phyloP scores from a whole-genome alignment of 208 protist species.

The Leptomonas pyrrhocoris region DNA sequence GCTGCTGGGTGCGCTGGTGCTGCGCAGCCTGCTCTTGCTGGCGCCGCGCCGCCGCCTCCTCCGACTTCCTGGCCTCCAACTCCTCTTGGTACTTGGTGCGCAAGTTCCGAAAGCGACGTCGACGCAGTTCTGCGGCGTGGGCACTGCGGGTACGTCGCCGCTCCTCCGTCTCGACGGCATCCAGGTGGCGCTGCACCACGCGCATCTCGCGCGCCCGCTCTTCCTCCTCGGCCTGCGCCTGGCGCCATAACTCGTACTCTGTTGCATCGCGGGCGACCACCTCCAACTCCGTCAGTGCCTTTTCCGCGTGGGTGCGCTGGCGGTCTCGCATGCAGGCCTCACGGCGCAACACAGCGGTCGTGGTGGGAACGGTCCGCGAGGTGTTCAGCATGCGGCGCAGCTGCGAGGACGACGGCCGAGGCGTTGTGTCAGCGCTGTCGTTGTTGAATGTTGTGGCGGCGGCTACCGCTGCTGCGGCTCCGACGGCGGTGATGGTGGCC shows the following conservation, averaged over 20 bases:
- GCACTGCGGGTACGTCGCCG: constrained; percentile 24
- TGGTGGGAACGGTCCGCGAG: constrained; percentile 46
- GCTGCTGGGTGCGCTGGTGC: constrained; percentile 37
- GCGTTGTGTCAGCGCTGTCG: neutral
- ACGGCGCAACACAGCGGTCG: constrained; percentile 55
- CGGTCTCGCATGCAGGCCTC: constrained; percentile 60
- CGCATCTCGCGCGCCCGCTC: constrained; percentile 29
- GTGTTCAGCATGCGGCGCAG: constrained; percentile 43
- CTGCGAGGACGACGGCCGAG: constrained; percentile 16
- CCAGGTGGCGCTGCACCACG: constrained; percentile 42
- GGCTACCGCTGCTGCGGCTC: neutral
- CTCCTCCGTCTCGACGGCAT: constrained; percentile 47
- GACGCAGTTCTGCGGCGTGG: constrained; percentile 23
- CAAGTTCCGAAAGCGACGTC: constrained; percentile 20
- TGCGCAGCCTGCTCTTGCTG: constrained; percentile 29
- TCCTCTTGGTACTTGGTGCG: constrained; percentile 27
- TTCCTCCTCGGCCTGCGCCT: constrained; percentile 41
- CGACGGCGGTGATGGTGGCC: neutral
- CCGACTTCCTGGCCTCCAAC: constrained; percentile 1
- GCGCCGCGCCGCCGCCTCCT: constrained; percentile 16
- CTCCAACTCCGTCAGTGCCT: constrained; percentile 53
- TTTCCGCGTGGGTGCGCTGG: constrained; percentile 39
- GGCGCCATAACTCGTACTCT: constrained; percentile 66
- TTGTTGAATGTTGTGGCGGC: neutral
- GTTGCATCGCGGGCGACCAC: constrained; percentile 40